phyloP scores from a whole-genome alignment of 768 basidiomycete species.

The Leccinum incarnatum region DNA sequence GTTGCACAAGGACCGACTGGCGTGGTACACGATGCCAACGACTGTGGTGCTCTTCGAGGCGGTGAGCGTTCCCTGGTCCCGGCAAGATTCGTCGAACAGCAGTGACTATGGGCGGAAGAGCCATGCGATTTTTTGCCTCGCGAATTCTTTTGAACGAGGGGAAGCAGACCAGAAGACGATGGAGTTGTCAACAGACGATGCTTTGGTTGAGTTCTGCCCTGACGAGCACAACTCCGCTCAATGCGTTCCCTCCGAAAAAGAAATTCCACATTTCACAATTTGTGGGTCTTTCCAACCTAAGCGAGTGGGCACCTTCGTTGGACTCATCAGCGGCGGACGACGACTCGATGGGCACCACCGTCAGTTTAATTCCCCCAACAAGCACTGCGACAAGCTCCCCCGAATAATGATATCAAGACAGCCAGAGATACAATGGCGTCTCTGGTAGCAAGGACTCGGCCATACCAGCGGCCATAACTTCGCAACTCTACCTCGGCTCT shows the following conservation, averaged over 20 bases:
- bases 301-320: not conserved
- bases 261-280: slow-evolving; percentile 14
- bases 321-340: not conserved
- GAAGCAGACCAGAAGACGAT: not conserved
- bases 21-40: not conserved
- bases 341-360: not conserved
- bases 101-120: slow-evolving; percentile 8
- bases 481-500: not conserved
- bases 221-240: slow-evolving; percentile 21
- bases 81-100: not conserved
- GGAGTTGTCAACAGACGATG: not conserved
- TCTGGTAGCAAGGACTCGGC: not conserved
- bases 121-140: slow-evolving; percentile 4
- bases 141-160: not conserved
- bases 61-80: slow-evolving; percentile 4
- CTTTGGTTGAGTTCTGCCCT: slow-evolving; percentile 5
- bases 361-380: not conserved
- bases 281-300: slow-evolving; percentile 1
- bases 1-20: not conserved
- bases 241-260: slow-evolving; percentile 2
- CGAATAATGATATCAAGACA: not conserved
- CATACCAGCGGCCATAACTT: not conserved
- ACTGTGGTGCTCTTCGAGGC: slow-evolving; percentile 10
- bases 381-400: not conserved
- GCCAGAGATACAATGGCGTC: not conserved